Conservation (phyloP, 805 yeast species). For the Lipomyces yamadae region DNA sequence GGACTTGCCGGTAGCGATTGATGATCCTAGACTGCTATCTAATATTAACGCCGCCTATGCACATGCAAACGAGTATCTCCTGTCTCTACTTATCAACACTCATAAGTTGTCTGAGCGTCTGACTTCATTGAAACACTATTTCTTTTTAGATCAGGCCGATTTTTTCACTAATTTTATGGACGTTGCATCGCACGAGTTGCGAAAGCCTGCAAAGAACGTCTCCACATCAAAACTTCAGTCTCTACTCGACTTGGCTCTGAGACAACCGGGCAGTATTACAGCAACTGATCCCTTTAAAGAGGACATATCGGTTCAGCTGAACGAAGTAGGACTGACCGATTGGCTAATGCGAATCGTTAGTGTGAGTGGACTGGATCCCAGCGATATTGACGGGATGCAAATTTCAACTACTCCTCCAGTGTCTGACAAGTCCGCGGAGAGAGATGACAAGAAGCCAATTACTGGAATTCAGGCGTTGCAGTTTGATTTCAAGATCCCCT, state of each 20-base stretch:
- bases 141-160: slow-evolving; percentile 59
- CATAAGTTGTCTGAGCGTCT: slow-evolving; percentile 59
- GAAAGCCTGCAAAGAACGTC: slow-evolving; percentile 46
- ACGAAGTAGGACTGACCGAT: slow-evolving; percentile 45
- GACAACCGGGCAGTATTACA: slow-evolving; percentile 50
- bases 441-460: slow-evolving; percentile 36
- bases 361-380: slow-evolving; percentile 46
- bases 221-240: slow-evolving; percentile 46
- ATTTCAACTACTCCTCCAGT: slow-evolving; percentile 16
- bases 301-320: slow-evolving; percentile 44
- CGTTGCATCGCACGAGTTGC: slow-evolving; percentile 57
- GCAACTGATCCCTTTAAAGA: slow-evolving; percentile 47
- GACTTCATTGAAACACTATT: slow-evolving; percentile 58
- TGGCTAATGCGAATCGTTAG: slow-evolving; percentile 46
- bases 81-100: slow-evolving; percentile 64
- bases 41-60: slow-evolving; percentile 65
- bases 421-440: slow-evolving; percentile 22
- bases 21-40: slow-evolving; percentile 49
- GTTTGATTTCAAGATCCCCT: slow-evolving; percentile 62
- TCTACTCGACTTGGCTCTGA: slow-evolving; percentile 47
- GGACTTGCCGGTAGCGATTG: slow-evolving; percentile 41
- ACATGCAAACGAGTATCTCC: slow-evolving; percentile 66
- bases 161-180: slow-evolving; percentile 60
- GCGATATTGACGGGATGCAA: slow-evolving; percentile 34
- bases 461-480: slow-evolving; percentile 47